Evolutionary conservation across 441 rosid species (phyloP), one percentile per base, ranked within the genome.

Genomic region (Euphorbia celastroides): DNA sequence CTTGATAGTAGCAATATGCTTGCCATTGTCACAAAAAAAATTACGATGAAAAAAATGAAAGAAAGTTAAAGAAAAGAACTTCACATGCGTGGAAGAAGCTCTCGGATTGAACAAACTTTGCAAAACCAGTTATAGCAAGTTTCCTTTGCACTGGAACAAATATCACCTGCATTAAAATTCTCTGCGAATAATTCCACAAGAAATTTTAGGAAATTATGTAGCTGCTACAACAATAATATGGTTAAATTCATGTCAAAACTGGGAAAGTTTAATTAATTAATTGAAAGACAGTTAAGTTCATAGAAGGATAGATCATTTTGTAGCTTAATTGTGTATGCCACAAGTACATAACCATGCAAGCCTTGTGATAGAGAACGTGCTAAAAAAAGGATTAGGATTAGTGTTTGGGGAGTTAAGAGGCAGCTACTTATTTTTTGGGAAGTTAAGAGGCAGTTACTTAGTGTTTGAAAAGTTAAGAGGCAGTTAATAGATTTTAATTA

Each of bases 21-120:
- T n/a, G n/a, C n/a, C n/a, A n/a, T n/a, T n/a, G n/a, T n/a, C n/a
- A n/a, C n/a, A n/a, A n/a, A n/a, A n/a, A n/a, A n/a, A n/a, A n/a
- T n/a, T n/a, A n/a, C n/a, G n/a, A n/a, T n/a, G 50, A 58, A 54
- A n/a, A 56, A 69, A 20, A 27, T 48, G 30, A 17, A 26, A 66
- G 30, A 60, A 61, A n/a, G 56, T 59, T 50, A 74, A 64, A 69
- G 77, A 75, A 62, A 66, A 64, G 72, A 75, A 76, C 73, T 74
- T 77, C 79, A 93, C 97, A 90, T 84, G 84, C 97, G 91, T 61
- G 95, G 96, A 75, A 90, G 96, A 78, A 93, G 95, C 77, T 93
- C 98, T 71, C 74, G 81, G 57, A 90, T 75, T 26, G 96, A 85
- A 74, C 96, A 86, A 69, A 90, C 84, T 86, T 90, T 93, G 84